Conservation (phyloP, 495 filamentous ascomycete genomes). For the Mytilinidion resinicola region DNA sequence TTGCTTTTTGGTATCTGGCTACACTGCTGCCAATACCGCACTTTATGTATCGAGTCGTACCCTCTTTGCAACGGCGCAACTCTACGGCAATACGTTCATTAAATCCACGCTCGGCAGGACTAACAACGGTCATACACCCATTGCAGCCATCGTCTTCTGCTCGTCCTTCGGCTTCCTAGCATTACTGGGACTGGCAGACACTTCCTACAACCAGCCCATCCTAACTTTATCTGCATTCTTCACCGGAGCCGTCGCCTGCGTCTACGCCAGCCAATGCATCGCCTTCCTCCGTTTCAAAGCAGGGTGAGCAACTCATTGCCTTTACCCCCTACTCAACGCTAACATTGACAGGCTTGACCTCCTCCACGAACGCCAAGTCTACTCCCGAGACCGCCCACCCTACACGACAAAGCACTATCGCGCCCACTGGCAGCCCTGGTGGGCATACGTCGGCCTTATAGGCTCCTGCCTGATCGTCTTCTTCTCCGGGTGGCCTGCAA, state of each 20-base stretch:
- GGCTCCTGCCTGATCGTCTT: constrained; percentile 23
- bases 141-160: constrained; percentile 35
- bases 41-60: constrained; percentile 42
- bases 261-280: constrained; percentile 41
- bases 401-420: constrained; percentile 29
- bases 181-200: constrained; percentile 32
- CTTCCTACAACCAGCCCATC: constrained; percentile 30
- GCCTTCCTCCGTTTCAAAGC: constrained; percentile 41
- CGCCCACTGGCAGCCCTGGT: constrained; percentile 33
- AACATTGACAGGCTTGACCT: not conserved
- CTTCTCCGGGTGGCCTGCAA: constrained; percentile 28
- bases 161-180: constrained; percentile 24
- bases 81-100: constrained; percentile 30
- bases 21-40: constrained; percentile 34
- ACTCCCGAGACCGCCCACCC: constrained; percentile 10
- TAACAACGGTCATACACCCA: constrained; percentile 39
- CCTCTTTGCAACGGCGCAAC: constrained; percentile 36
- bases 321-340: not conserved
- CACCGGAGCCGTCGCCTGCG: constrained; percentile 35
- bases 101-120: constrained; percentile 36
- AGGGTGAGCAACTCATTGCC: constrained; percentile 26
- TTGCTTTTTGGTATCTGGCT: constrained; percentile 32
- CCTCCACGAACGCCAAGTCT: not conserved
- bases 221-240: constrained; percentile 33
- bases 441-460: constrained; percentile 29